phyloP scores from a whole-genome alignment of 352 stramenopile species.

The Globisporangium nagaii region DNA sequence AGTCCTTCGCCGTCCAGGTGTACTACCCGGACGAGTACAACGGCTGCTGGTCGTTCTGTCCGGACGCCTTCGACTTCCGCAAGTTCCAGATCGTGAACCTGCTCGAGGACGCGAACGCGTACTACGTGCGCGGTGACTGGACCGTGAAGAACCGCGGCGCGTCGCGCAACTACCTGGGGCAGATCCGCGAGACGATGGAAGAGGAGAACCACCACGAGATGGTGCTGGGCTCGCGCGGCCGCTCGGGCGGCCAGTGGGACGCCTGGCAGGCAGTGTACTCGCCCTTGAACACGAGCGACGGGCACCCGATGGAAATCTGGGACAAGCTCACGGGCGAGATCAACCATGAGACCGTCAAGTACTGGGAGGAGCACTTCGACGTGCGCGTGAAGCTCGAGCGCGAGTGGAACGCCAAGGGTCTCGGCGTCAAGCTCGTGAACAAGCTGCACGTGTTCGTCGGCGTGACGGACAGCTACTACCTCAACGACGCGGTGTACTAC shows the following conservation, averaged over 20 bases:
- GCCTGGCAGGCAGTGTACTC: slow-evolving; percentile 73
- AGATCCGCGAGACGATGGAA: slow-evolving; percentile 66
- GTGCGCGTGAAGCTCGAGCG: slow-evolving; percentile 63
- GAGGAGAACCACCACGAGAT: slow-evolving; percentile 77
- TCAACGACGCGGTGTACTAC: slow-evolving; percentile 68
- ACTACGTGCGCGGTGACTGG: slow-evolving; percentile 64
- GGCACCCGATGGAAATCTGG: slow-evolving; percentile 55
- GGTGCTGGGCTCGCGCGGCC: slow-evolving; percentile 48
- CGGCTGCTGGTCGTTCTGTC: slow-evolving; percentile 77
- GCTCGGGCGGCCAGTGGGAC: slow-evolving; percentile 69
- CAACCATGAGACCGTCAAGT: slow-evolving; percentile 43
- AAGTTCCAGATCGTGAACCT: slow-evolving; percentile 73
- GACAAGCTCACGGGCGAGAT: slow-evolving; percentile 67
- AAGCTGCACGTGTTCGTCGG: slow-evolving; percentile 74
- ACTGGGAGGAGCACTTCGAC: slow-evolving; percentile 68
- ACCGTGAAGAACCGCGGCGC: slow-evolving; percentile 64
- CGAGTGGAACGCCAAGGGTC: slow-evolving; percentile 41
- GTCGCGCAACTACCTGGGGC: slow-evolving; percentile 53
- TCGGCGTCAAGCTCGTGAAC: slow-evolving; percentile 65
- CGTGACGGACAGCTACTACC: slow-evolving; percentile 72
- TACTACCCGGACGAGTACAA: slow-evolving; percentile 79
- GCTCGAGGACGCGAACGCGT: slow-evolving; percentile 56
- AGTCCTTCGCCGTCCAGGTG: slow-evolving; percentile 67
- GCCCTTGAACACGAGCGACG: slow-evolving; percentile 50
- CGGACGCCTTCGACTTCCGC: slow-evolving; percentile 69